Evolutionary conservation across 2,329 filamentous ascomycete species (phyloP).

Genomic region (Aureobasidium sp.): DNA sequence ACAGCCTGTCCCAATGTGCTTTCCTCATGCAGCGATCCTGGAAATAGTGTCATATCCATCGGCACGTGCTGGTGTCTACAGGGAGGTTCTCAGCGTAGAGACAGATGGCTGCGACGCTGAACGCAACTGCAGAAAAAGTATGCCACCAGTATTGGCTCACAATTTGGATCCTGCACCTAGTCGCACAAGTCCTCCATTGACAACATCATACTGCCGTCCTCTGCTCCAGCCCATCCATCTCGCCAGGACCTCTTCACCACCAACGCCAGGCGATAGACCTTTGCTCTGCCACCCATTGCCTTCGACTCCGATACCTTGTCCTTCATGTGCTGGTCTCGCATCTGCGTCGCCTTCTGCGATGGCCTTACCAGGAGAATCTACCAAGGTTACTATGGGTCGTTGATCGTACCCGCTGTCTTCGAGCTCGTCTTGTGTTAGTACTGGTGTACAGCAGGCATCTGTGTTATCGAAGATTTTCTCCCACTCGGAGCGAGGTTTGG

Average conservation of each 20-base stretch:
- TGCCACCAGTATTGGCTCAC: not conserved
- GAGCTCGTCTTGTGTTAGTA: slow-evolving; percentile 68
- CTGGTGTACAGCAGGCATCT: slow-evolving; percentile 88
- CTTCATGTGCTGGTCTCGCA: slow-evolving; percentile 37
- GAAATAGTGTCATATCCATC: too few species aligned
- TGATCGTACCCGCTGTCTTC: slow-evolving; percentile 60
- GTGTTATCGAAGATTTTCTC: slow-evolving; percentile 80
- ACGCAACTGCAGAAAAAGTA: not conserved
- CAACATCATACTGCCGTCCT: slow-evolving; percentile 63
- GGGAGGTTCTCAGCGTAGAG: too few species aligned
- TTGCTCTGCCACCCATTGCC: slow-evolving; percentile 61
- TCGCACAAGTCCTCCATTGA: slow-evolving; percentile 53
- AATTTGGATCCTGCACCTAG: not conserved
- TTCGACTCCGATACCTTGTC: slow-evolving; percentile 58
- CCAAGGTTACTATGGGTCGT: slow-evolving; percentile 62
- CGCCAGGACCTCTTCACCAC: slow-evolving; percentile 61
- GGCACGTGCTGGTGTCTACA: too few species aligned
- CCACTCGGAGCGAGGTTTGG: slow-evolving; percentile 71
- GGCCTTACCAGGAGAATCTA: slow-evolving; percentile 60
- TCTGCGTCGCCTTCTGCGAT: slow-evolving; percentile 45
- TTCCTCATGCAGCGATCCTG: too few species aligned
- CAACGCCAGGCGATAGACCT: slow-evolving; percentile 58
- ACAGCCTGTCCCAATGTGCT: too few species aligned
- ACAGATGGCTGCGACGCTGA: too few species aligned
- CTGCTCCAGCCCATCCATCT: slow-evolving; percentile 72